phyloP scores from a whole-genome alignment of 1,284 basidiomycete genomes.

The Sporisorium scitamineum region DNA sequence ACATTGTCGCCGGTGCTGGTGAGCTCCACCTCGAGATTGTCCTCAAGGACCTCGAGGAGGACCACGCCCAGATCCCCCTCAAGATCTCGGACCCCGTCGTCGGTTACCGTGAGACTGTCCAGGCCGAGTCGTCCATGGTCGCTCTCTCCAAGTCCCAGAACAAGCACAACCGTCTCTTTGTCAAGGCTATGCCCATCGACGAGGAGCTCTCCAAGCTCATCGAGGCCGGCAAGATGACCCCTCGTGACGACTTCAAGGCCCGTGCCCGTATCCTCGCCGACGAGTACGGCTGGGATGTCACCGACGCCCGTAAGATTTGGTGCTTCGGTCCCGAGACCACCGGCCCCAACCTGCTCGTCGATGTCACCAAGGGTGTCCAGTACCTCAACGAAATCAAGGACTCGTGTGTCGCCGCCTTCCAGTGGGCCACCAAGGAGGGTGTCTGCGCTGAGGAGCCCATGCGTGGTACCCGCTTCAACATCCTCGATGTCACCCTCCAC shows the following conservation, averaged over 20 bases:
- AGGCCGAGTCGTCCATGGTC: slow-evolving; percentile 92
- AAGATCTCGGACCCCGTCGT: slow-evolving; percentile 99
- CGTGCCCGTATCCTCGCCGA: slow-evolving; percentile 96
- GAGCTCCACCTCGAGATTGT: slow-evolving; percentile 99
- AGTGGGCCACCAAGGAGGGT: slow-evolving; percentile 91
- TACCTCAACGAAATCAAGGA: slow-evolving; percentile 93
- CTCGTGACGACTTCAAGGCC: slow-evolving; percentile 97
- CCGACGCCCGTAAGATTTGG: slow-evolving; percentile 99
- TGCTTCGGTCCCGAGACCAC: slow-evolving; percentile 99
- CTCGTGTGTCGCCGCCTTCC: slow-evolving; percentile 98
- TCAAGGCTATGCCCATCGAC: slow-evolving; percentile 90
- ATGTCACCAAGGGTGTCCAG: slow-evolving; percentile 96
- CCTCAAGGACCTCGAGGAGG: slow-evolving; percentile 99
- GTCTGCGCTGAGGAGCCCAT: slow-evolving; percentile 96
- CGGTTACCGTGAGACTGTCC: slow-evolving; percentile 97
- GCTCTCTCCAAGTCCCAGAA: slow-evolving; percentile 99
- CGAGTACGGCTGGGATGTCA: slow-evolving; percentile 98
- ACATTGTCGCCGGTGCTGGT: slow-evolving; percentile 99
- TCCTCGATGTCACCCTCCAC: slow-evolving; percentile 96
- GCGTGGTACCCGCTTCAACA: slow-evolving; percentile 97
- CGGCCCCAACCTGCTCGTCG: slow-evolving; percentile 95
- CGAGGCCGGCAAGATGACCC: slow-evolving; percentile 84
- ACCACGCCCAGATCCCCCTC: slow-evolving; percentile 98
- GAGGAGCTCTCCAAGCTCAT: slow-evolving; percentile 95
- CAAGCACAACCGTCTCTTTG: slow-evolving; percentile 99